Conservation (phyloP, 345 rosid species). For the Diplotaxis tenuifolia region DNA sequence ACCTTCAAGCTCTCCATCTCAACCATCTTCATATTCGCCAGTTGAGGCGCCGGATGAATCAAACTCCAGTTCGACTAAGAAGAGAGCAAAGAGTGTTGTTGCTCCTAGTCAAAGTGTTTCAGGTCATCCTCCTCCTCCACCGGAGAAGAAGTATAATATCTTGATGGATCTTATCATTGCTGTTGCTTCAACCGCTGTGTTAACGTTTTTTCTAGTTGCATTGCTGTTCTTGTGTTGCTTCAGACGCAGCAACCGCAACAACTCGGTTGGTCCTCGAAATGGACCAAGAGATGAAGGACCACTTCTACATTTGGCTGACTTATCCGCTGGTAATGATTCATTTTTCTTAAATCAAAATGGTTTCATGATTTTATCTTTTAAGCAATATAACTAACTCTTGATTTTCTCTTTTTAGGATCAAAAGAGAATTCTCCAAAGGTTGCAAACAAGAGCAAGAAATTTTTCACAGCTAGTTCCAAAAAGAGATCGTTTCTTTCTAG, state of each 20-base stretch:
- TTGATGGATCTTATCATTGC: slow-evolving; percentile 45
- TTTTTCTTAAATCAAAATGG: neutral
- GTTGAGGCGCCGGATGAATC: slow-evolving; percentile 15
- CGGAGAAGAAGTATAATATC: slow-evolving; percentile 19
- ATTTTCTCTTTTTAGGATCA: slow-evolving; percentile 51
- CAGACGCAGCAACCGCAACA: slow-evolving; percentile 22
- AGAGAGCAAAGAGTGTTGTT: slow-evolving; percentile 21
- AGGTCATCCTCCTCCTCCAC: slow-evolving; percentile 16
- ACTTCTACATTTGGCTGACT: slow-evolving; percentile 55
- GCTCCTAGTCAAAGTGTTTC: slow-evolving; percentile 29
- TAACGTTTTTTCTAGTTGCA: slow-evolving; percentile 52
- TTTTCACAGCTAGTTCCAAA: slow-evolving; percentile 15
- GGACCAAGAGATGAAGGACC: slow-evolving; percentile 68
- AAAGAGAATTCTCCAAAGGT: slow-evolving; percentile 46
- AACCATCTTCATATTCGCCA: slow-evolving; percentile 19
- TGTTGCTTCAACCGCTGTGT: slow-evolving; percentile 53
- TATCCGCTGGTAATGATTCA: slow-evolving; percentile 49
- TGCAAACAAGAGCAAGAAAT: slow-evolving; percentile 37
- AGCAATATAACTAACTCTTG: neutral
- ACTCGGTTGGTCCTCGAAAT: slow-evolving; percentile 37
- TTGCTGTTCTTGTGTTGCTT: slow-evolving; percentile 58
- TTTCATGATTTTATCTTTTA: neutral
- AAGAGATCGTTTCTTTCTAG: slow-evolving; percentile 34
- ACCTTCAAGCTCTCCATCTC: slow-evolving; percentile 30
- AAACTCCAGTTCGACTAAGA: neutral